A percentile compares a stretch with the other conserved stretches of the same genome.
These are phyloP conservation scores for Sodiomyces alkalinus DNA, from an alignment of 2,329 filamentous ascomycete genomes.

Conservation along the genomic window DNA sequence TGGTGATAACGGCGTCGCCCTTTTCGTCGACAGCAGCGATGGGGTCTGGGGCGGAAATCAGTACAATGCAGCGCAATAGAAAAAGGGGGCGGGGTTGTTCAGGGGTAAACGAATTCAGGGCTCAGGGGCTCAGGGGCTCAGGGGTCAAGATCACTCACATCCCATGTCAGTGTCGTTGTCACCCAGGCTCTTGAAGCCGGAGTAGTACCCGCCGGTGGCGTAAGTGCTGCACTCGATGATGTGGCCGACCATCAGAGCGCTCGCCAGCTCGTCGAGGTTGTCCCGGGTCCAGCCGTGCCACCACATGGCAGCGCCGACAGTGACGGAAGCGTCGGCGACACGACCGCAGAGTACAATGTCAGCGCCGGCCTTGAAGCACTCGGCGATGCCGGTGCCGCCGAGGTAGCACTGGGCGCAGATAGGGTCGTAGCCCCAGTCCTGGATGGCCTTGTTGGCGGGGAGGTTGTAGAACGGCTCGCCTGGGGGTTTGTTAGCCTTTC, in stretches of 20 bases:
- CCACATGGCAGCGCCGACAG: conserved; percentile 34
- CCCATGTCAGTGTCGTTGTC: conserved; percentile 9
- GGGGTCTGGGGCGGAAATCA: conserved; percentile 17
- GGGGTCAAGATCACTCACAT: no score
- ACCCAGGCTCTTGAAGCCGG: conserved; percentile 22
- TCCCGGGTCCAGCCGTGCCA: conserved; percentile 33
- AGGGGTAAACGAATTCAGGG: no score
- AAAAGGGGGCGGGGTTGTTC: no score
- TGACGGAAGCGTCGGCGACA: conserved; percentile 27
- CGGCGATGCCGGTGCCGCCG: conserved; percentile 29
- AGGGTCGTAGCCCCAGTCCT: conserved; percentile 14
- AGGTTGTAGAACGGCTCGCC: conserved; percentile 9
- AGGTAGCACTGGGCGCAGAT: conserved; percentile 26
- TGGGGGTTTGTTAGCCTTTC: neutral
- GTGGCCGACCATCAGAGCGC: conserved; percentile 28
- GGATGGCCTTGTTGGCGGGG: conserved; percentile 10
- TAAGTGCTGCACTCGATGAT: conserved; percentile 34
- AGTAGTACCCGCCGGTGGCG: conserved; percentile 34
- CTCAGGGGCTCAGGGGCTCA: no score
- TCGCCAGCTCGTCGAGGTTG: conserved; percentile 29
- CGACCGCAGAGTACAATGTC: conserved; percentile 27
- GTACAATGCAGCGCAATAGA: no score
- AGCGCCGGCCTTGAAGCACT: conserved; percentile 20
- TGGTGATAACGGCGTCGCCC: conserved; percentile 30
- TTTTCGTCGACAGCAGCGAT: conserved; percentile 30